phyloP scores from a whole-genome alignment of 192 early-diverging fungal genomes.

The Spinellus fusiger region DNA sequence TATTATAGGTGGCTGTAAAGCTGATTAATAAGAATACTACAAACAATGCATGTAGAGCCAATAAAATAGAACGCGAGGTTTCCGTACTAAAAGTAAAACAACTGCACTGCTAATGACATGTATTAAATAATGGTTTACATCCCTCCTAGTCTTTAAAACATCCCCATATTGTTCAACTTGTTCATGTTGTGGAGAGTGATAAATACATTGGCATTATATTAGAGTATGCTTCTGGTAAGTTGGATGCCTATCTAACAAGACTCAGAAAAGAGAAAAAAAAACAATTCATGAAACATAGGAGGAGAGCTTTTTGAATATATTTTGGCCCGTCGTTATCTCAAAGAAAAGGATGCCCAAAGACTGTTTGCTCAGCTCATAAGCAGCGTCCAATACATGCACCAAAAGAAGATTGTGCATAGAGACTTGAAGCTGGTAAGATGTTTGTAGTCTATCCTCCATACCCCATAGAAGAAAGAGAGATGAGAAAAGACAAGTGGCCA shows the following conservation, averaged over 20 bases:
- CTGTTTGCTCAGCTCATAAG: conserved; percentile 74
- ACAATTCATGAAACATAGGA: not conserved
- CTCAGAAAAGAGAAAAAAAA: conserved; percentile 4
- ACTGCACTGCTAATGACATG: not conserved
- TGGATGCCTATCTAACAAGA: not conserved
- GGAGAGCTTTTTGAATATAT: conserved; percentile 75
- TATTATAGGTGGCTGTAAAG: conserved; percentile 82
- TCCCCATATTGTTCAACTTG: conserved; percentile 70
- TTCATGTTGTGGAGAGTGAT: conserved; percentile 80
- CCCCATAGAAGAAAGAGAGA: conserved; percentile 1
- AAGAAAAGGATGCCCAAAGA: conserved; percentile 66
- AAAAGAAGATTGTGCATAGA: conserved; percentile 74
- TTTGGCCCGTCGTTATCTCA: conserved; percentile 68
- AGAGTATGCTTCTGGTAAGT: conserved; percentile 71
- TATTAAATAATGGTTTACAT: not conserved
- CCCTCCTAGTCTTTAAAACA: conserved; percentile 57
- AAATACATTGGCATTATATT: conserved; percentile 81
- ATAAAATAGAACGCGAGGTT: conserved; percentile 93
- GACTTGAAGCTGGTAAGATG: conserved; percentile 75
- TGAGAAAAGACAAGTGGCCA: not conserved
- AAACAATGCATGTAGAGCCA: conserved; percentile 63
- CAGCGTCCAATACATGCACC: conserved; percentile 75
- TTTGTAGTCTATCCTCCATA: not conserved
- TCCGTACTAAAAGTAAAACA: conserved; percentile 76
- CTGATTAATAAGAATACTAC: conserved; percentile 89